Percentiles rank a stretch among this genome's conserved stretches.
These are phyloP conservation scores for Gryganskiella cystojenkinii DNA, from an alignment of 192 early-diverging fungal genomes.

Conservation along the genomic window DNA sequence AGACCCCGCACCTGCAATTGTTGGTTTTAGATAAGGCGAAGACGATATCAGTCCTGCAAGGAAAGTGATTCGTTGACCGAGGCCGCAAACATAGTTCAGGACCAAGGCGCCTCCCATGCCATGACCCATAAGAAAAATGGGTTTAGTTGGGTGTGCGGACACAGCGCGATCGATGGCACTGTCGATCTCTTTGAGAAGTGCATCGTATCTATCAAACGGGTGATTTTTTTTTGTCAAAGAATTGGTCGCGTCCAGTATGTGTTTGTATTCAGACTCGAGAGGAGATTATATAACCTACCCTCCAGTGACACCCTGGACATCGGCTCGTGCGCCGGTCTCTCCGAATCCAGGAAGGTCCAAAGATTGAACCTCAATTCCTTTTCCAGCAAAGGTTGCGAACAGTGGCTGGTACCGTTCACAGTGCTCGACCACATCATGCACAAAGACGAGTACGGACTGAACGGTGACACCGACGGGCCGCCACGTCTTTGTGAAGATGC, in stretches of 20 bases:
- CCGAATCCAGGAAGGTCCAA: constrained; percentile 49
- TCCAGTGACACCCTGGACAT: constrained; percentile 25
- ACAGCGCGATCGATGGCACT: constrained; percentile 33
- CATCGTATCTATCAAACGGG: constrained; percentile 31
- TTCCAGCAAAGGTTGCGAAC: constrained; percentile 27
- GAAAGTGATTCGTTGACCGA: constrained; percentile 25
- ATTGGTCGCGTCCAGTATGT: too few relatives aligned
- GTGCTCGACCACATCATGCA: constrained; percentile 43
- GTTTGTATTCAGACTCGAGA: not conserved
- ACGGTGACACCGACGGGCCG: constrained; percentile 2
- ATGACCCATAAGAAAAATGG: constrained; percentile 40
- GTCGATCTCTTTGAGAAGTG: constrained; percentile 38
- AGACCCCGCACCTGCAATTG: constrained; percentile 11
- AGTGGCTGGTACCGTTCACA: constrained; percentile 38
- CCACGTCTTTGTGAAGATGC: constrained; percentile 48
- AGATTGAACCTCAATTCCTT: constrained; percentile 42
- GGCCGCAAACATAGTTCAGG: constrained; percentile 42
- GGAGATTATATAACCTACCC: constrained; percentile 9
- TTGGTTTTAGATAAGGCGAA: constrained; percentile 35
- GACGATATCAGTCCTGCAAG: constrained; percentile 35
- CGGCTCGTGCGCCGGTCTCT: constrained; percentile 31
- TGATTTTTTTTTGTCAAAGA: too few relatives aligned
- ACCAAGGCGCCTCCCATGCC: constrained; percentile 47
- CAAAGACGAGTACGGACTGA: constrained; percentile 35
- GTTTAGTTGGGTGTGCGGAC: constrained; percentile 1